Conservation (phyloP, 129 eudicot species). For the Glebionis coronaria region DNA sequence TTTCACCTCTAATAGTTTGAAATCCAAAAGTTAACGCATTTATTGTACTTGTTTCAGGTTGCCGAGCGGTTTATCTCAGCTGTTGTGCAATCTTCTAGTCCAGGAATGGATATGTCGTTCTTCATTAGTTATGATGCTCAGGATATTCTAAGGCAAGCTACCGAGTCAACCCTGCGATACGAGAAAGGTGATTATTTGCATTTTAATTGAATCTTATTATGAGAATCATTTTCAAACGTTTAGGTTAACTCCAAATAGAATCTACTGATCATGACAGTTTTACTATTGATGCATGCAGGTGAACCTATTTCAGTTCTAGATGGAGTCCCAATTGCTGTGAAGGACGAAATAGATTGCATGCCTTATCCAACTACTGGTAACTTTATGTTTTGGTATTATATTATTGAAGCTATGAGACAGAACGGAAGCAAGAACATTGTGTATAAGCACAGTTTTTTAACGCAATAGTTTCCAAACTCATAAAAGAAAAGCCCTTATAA, state of each 20-base stretch:
- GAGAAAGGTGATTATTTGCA: constrained; percentile 44
- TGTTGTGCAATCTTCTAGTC: constrained; percentile 41
- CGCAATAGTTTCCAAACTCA: background rate
- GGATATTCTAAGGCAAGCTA: constrained; percentile 72
- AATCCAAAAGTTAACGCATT: constrained; percentile 9
- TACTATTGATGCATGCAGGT: constrained; percentile 46
- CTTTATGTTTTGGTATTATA: constrained; percentile 3
- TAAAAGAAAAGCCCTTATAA: background rate
- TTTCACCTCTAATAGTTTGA: background rate
- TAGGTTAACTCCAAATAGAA: too few species aligned
- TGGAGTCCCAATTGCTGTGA: constrained; percentile 88
- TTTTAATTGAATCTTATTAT: background rate
- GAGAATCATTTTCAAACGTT: background rate
- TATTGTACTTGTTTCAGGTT: constrained; percentile 42
- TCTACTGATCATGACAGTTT: background rate
- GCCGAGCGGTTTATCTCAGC: constrained; percentile 69
- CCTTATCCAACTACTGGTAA: constrained; percentile 98
- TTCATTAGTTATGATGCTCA: constrained; percentile 55
- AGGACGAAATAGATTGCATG: constrained; percentile 94
- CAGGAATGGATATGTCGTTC: constrained; percentile 66
- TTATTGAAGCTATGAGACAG: background rate
- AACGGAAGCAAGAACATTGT: background rate
- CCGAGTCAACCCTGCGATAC: constrained; percentile 74
- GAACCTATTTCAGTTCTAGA: constrained; percentile 80
- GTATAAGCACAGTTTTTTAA: background rate